Conservation (phyloP, 129 eudicot species). For the Pulicaria dysenterica region DNA sequence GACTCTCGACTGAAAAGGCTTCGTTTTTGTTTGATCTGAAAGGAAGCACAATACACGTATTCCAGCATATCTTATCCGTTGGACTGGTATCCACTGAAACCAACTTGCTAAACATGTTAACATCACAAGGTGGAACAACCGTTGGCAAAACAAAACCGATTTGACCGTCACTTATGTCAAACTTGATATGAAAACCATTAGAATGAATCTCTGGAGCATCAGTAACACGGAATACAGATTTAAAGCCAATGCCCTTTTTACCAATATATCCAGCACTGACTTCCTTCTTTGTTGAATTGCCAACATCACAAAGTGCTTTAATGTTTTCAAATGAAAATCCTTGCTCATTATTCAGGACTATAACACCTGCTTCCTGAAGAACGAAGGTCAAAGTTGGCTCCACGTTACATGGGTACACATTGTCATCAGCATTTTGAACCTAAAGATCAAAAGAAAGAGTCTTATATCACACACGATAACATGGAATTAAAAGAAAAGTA, state of each 20-base stretch:
- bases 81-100: conserved; percentile 38
- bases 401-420: conserved; percentile 61
- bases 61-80: conserved; percentile 45
- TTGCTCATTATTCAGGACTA: conserved; percentile 76
- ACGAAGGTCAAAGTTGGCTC: conserved; percentile 87
- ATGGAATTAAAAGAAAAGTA: background rate
- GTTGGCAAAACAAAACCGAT: conserved; percentile 89
- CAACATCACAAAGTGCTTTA: conserved; percentile 97
- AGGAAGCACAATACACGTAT: conserved; percentile 79
- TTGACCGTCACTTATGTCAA: conserved; percentile 75
- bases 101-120: conserved; percentile 45
- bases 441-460: conserved; percentile 22
- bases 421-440: conserved; percentile 99
- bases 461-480: conserved; percentile 10
- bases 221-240: conserved; percentile 95
- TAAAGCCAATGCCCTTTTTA: conserved; percentile 98
- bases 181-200: conserved; percentile 84
- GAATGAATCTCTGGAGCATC: conserved; percentile 93
- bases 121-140: conserved; percentile 63
- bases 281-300: conserved; percentile 89
- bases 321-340: conserved; percentile 82
- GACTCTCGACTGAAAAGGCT: conserved; percentile 44
- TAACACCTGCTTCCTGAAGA: conserved; percentile 65
- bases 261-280: conserved; percentile 87
- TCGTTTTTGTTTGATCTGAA: conserved; percentile 53